Evolutionary conservation across 2,329 filamentous ascomycete species (phyloP), one percentile per base, ranked within the genome.

Genomic region (Claviceps digitariae): DNA sequence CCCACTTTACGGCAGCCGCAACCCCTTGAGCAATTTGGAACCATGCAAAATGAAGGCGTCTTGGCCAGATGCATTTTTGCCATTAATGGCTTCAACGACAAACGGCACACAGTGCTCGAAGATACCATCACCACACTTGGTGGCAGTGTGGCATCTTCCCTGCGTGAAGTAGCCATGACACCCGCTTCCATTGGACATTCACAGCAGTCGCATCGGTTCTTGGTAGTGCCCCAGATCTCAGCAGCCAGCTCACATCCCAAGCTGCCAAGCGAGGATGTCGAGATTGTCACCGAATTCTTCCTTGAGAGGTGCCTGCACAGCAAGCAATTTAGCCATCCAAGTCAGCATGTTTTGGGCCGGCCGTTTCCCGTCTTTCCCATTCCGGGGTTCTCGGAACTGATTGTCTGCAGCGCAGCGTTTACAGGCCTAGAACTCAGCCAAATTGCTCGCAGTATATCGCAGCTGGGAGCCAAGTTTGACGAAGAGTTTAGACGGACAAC

Each of bases 211-310:
- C 67, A 69, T 52, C 72, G 74, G 13, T 78, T 79, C 57, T 61
- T 81, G 34, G 68, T 82, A 45, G 77, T 82, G 1, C 77, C 78
- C 2, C 79, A 82, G 55, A 63, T 61, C 8, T 75, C 76, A 0
- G 69, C 70, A 15, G 69, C 74, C 1, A 67, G 72, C 1, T 69
- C 70, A 0, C 74, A 76, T 47, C 77, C 68, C 9, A 60, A 59
- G 9, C 54, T 64, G 9, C 61, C 62, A 4, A 65, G 70, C 48
- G 71, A 69, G 21, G 57, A 66, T 29, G 63, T 79, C 8, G 64
- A 74, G 50, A 65, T 78, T 45, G 82, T 95, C 34, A 97, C 90
- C 12, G 90, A 95, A 64, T 94, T 93, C 76, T 98, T 91, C 78
- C 76, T 98, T 51, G 93, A 98, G 69, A 81, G 82, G 48, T 97